Conservation (phyloP, 345 rosid genomes). For the Pistacia atlantica region DNA sequence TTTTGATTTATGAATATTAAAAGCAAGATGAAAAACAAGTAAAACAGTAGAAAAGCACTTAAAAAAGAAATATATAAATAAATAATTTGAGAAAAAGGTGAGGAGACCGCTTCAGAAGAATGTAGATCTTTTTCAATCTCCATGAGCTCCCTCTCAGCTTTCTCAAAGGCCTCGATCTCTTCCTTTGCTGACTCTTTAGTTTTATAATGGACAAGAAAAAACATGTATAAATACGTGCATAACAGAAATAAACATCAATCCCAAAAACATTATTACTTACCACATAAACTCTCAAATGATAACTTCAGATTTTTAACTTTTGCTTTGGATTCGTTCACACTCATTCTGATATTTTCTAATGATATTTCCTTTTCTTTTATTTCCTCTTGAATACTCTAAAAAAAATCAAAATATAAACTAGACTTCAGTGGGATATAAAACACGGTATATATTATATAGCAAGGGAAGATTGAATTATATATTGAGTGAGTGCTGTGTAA, state of each 20-base stretch:
- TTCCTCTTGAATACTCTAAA: slow-evolving; percentile 55
- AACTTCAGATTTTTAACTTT: slow-evolving; percentile 58
- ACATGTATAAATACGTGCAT: not conserved
- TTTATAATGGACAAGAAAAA: not conserved
- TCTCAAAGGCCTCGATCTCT: slow-evolving; percentile 70
- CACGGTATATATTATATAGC: not conserved
- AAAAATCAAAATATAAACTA: slow-evolving; percentile 14
- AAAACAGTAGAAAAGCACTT: slow-evolving; percentile 12
- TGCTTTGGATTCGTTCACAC: slow-evolving; percentile 56
- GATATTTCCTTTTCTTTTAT: slow-evolving; percentile 51
- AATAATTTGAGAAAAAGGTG: slow-evolving; percentile 13
- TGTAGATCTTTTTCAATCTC: slow-evolving; percentile 64
- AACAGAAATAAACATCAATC: slow-evolving; percentile 7
- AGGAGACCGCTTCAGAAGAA: slow-evolving; percentile 55
- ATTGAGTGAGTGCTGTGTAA: slow-evolving; percentile 23
- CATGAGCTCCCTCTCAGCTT: slow-evolving; percentile 77
- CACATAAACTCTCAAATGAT: slow-evolving; percentile 65
- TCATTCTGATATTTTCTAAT: slow-evolving; percentile 47
- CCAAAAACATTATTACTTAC: slow-evolving; percentile 38
- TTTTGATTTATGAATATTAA: slow-evolving; percentile 24
- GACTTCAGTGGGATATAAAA: slow-evolving; percentile 11
- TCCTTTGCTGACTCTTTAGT: slow-evolving; percentile 69
- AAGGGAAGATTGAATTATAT: slow-evolving; percentile 17
- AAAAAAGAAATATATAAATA: not conserved
- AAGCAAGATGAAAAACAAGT: slow-evolving; percentile 9